These are phyloP conservation scores for Hirschfeldia incana DNA, from an alignment of 345 rosid genomes.

Conservation along the genomic window DNA sequence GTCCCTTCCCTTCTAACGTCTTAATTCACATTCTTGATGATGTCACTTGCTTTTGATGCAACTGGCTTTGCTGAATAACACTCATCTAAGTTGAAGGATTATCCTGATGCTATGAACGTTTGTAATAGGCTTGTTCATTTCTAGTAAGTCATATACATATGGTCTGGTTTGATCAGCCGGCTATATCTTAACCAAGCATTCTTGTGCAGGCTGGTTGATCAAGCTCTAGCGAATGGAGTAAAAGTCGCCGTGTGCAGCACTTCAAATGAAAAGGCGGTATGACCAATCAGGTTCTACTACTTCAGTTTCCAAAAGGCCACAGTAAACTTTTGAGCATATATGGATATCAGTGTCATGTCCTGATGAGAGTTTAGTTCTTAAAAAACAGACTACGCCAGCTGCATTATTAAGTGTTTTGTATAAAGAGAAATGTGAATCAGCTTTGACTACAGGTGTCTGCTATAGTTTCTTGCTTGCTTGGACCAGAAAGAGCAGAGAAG, in stretches of 20 bases:
- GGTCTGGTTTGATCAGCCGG: neutral
- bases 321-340: neutral
- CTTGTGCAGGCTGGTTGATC: constrained; percentile 73
- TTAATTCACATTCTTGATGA: neutral
- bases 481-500: constrained; percentile 82
- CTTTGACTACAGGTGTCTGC: constrained; percentile 72
- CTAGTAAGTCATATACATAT: neutral
- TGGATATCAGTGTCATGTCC: neutral
- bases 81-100: neutral
- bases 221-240: constrained; percentile 80
- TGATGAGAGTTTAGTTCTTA: neutral
- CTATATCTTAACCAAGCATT: constrained; percentile 1
- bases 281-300: constrained; percentile 62
- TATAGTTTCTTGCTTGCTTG: constrained; percentile 84
- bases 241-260: constrained; percentile 95
- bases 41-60: neutral
- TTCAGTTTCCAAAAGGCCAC: constrained; percentile 28
- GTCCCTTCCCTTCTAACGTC: constrained; percentile 1
- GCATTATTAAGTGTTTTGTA: too few species aligned
- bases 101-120: neutral
- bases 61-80: neutral
- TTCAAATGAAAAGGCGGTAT: constrained; percentile 99
- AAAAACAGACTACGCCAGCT: neutral
- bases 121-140: neutral
- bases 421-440: constrained; percentile 7